Conservation (phyloP, 2,329 filamentous ascomycete genomes). For the Aspergillus brasiliensis region DNA sequence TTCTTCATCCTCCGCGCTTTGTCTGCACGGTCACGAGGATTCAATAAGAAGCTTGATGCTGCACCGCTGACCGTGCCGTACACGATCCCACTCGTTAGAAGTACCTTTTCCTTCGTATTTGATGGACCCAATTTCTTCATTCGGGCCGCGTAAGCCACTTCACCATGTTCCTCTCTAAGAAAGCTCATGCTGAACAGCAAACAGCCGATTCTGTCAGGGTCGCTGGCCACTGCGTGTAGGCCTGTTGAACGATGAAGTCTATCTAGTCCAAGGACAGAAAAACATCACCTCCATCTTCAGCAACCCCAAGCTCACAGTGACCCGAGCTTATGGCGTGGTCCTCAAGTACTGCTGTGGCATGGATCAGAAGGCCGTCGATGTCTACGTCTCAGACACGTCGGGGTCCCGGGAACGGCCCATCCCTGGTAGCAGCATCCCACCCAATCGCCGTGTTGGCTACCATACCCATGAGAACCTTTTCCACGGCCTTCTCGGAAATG, state of each 20-base stretch:
- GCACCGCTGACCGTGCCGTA: background rate
- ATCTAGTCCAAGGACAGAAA: slow-evolving; percentile 1
- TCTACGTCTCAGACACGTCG: background rate
- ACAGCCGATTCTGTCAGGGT: background rate
- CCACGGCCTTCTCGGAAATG: background rate
- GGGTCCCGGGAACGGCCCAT: slow-evolving; percentile 1
- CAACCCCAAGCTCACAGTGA: background rate
- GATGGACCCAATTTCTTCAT: background rate
- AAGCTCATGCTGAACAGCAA: background rate
- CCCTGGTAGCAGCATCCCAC: background rate
- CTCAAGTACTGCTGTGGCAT: slow-evolving; percentile 1
- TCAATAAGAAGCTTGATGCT: background rate
- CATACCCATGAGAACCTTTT: background rate
- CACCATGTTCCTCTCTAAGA: background rate
- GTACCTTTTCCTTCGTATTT: background rate
- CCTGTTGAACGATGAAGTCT: background rate
- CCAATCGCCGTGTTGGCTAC: background rate
- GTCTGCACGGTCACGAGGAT: background rate
- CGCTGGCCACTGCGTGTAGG: background rate
- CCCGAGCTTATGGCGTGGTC: background rate
- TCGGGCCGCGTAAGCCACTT: background rate
- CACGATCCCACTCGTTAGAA: background rate
- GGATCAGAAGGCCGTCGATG: slow-evolving; percentile 3
- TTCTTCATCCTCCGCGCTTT: background rate
- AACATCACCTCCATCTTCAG: background rate